These are phyloP conservation scores for Tulasnella sp. DNA, from an alignment of 768 basidiomycete species.

Conservation along the genomic window DNA sequence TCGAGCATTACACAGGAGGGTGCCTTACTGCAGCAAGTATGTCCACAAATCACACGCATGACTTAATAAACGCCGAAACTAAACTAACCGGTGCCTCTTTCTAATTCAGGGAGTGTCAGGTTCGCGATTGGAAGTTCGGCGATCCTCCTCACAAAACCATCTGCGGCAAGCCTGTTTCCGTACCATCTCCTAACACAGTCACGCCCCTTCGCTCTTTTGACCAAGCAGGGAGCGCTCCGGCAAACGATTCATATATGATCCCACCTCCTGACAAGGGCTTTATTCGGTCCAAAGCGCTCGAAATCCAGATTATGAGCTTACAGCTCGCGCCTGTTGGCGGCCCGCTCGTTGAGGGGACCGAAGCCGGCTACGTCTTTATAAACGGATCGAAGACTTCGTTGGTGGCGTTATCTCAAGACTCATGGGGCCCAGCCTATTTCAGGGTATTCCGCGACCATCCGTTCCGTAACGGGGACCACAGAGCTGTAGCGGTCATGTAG, in stretches of 20 bases:
- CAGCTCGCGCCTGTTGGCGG: not conserved
- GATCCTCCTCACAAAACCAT: not conserved
- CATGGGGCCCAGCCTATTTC: not conserved
- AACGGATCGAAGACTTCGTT: not conserved
- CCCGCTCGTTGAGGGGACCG: not conserved
- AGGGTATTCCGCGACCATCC: not conserved
- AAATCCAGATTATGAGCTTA: not conserved
- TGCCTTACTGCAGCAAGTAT: not conserved
- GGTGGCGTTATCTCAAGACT: not conserved
- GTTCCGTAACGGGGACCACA: not conserved
- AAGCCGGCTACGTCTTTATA: not conserved
- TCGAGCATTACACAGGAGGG: not conserved
- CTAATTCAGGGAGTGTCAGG: not conserved
- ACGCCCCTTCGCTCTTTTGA: not conserved
- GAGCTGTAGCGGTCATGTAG: not conserved
- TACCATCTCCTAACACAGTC: not conserved
- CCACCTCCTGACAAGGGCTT: not conserved
- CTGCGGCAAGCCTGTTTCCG: not conserved
- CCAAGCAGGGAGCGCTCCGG: not conserved
- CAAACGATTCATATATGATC: not conserved
- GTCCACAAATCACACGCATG: not conserved
- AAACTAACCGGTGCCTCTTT: not conserved
- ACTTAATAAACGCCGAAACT: not conserved
- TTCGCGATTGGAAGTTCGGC: not conserved
- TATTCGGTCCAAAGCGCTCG: not conserved